Percentiles rank a stretch among this genome's conserved stretches.
Evolutionary conservation across 2,329 filamentous ascomycete genomes (phyloP).

Genomic region (Fusarium udum): DNA sequence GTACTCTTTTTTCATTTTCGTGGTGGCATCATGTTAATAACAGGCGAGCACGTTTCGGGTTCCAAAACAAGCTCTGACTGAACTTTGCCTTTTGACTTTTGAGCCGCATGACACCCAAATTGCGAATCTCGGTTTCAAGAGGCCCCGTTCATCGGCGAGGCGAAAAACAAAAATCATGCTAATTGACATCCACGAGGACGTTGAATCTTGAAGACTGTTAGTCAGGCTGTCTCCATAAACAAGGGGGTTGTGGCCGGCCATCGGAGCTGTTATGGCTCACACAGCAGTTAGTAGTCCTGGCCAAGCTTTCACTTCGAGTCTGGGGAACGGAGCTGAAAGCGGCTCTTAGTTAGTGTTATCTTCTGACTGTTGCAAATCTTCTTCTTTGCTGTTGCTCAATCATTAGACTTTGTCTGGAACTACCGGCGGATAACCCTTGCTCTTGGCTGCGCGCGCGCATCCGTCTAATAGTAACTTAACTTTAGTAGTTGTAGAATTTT

Average conservation of each 20-base stretch:
- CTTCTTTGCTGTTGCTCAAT: neutral
- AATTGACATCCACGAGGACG: neutral
- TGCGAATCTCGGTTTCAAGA: conserved; percentile 6
- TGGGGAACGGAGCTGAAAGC: conserved; percentile 33
- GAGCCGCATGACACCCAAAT: conserved; percentile 14
- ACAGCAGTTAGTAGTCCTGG: conserved; percentile 10
- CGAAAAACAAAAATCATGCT: conserved; percentile 2
- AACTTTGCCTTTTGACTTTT: neutral
- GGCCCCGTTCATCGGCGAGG: conserved; percentile 22
- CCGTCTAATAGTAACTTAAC: neutral
- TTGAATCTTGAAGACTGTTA: conserved; percentile 1
- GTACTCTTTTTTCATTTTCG: neutral
- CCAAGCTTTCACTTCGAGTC: conserved; percentile 25
- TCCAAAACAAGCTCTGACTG: conserved; percentile 2
- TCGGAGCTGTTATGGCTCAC: conserved; percentile 36
- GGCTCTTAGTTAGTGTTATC: conserved; percentile 3
- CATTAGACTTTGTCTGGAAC: conserved; percentile 1
- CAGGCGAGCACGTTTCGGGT: conserved; percentile 24
- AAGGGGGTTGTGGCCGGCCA: conserved; percentile 19
- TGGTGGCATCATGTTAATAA: conserved; percentile 17
- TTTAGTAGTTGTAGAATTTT: neutral
- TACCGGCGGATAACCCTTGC: neutral
- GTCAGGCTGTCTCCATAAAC: conserved; percentile 4
- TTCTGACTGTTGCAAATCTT: conserved; percentile 2
- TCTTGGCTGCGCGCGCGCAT: neutral